Evolutionary conservation across 108 stramenopile species (phyloP).

Genomic region (Pseudonitzschia multistriata): DNA sequence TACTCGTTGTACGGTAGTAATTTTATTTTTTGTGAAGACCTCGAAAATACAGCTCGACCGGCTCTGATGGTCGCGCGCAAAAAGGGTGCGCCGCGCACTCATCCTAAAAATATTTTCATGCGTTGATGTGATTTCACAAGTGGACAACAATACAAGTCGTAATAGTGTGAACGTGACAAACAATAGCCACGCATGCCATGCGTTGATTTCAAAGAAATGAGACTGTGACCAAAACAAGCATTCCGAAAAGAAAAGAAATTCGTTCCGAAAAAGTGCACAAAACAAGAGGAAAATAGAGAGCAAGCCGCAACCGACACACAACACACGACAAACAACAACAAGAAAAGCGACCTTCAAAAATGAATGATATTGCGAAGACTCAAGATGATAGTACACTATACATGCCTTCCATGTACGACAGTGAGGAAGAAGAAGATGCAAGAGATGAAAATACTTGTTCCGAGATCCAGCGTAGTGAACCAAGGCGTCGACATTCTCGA

Average conservation of each 20-base stretch:
- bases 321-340: not conserved
- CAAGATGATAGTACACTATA: slow-evolving; percentile 1
- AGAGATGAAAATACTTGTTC: slow-evolving; percentile 3
- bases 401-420: slow-evolving; percentile 30
- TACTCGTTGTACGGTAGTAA: too few species aligned
- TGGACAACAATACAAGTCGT: too few species aligned
- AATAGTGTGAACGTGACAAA: too few species aligned
- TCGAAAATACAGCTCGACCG: too few species aligned
- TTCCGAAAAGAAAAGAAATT: too few species aligned
- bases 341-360: not conserved
- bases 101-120: too few species aligned
- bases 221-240: not conserved
- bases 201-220: not conserved
- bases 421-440: slow-evolving; percentile 17
- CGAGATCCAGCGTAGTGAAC: not conserved
- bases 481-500: slow-evolving; percentile 6
- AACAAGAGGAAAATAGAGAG: not conserved
- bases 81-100: too few species aligned
- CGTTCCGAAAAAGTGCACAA: not conserved
- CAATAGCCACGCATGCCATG: too few species aligned
- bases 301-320: not conserved
- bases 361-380: not conserved
- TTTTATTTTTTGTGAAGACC: too few species aligned
- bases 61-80: too few species aligned
- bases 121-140: too few species aligned